phyloP scores from a whole-genome alignment of 345 rosid genomes.

The Murraya paniculata region DNA sequence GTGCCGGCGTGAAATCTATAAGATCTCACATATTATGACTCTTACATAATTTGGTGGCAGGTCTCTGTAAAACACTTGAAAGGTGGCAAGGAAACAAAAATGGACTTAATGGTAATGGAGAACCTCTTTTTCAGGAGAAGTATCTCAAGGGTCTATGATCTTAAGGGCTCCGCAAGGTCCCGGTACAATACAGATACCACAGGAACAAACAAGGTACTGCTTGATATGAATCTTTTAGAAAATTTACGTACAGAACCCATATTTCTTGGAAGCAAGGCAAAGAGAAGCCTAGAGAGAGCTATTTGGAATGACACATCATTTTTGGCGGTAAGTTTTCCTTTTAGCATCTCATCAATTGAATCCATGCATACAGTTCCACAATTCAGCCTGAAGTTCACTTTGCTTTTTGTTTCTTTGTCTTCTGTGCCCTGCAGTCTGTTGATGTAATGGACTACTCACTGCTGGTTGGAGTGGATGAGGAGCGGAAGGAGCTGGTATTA shows the following conservation, averaged over 20 bases:
- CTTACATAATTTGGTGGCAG: slow-evolving; percentile 35
- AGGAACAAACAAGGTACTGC: slow-evolving; percentile 71
- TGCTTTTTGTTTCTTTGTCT: not conserved
- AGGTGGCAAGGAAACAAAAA: slow-evolving; percentile 89
- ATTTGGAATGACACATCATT: slow-evolving; percentile 96
- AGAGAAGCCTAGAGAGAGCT: slow-evolving; percentile 89
- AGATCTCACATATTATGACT: not conserved
- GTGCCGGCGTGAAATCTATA: not conserved
- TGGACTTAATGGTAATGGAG: slow-evolving; percentile 98
- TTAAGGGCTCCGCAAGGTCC: slow-evolving; percentile 83
- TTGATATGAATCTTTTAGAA: slow-evolving; percentile 87
- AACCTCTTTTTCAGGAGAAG: slow-evolving; percentile 84
- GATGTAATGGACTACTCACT: slow-evolving; percentile 96
- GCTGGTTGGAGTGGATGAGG: slow-evolving; percentile 92
- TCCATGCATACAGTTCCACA: not conserved
- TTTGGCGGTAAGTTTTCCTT: slow-evolving; percentile 68
- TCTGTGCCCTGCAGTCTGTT: slow-evolving; percentile 49
- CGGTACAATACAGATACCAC: slow-evolving; percentile 83
- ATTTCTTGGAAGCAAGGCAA: slow-evolving; percentile 91
- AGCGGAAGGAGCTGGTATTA: slow-evolving; percentile 79
- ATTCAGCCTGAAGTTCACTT: not conserved
- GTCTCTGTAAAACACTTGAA: slow-evolving; percentile 72
- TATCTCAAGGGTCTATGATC: slow-evolving; percentile 77
- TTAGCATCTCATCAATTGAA: not conserved
- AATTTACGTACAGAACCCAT: slow-evolving; percentile 78